Evolutionary conservation across 2,329 filamentous ascomycete species (phyloP), one percentile per base, ranked within the genome.

Genomic region (Ascomycota sp.): DNA sequence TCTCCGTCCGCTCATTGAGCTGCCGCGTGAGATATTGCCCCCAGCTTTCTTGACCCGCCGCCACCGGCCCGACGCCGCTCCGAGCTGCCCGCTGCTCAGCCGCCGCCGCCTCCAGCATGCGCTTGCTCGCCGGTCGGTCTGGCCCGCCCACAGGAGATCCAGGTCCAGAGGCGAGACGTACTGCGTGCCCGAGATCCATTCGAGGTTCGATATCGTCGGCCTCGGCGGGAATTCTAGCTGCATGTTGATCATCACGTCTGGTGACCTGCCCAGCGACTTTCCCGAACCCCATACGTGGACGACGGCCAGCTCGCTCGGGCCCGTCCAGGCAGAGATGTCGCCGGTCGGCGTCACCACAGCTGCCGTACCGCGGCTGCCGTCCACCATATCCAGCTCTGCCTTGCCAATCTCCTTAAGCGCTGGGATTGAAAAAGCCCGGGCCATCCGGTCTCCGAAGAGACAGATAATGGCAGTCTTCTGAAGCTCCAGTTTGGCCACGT

Each of bases 161-260:
- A 98, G 71, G 43, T 98, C 89, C 2, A 74, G 63, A 0, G 81
- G 76, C 2, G 81, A 82, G 27, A 98, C 67, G 42, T 91, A 78
- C 51, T 94, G 86, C 1, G 86, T 95, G 4, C 89, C 89, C 0
- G 83, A 78, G 30, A 98, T 82, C 89, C 89, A 98, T 53, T 95
- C 83, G 23, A 98, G 54, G 43, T 91, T 93, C 13, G 80, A 91
- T 35, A 98, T 98, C 0, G 83, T 93, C 1, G 89, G 89, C 2
- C 89, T 71, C 9, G 81, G 65, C 2, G 85, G 86, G 15, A 78
- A 65, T 11, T 66, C 46, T 1, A 80, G 65, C 33, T 78, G 63
- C 0, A 79, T 73, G 46, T 95, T 93, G 51, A 80, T 69, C 3
- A 98, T 61, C 7, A 61, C 69, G 46, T 94, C 85, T n/a, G 69